Evolutionary conservation across 306 rosid genomes (phyloP).

Genomic region (Vicia sativa): DNA sequence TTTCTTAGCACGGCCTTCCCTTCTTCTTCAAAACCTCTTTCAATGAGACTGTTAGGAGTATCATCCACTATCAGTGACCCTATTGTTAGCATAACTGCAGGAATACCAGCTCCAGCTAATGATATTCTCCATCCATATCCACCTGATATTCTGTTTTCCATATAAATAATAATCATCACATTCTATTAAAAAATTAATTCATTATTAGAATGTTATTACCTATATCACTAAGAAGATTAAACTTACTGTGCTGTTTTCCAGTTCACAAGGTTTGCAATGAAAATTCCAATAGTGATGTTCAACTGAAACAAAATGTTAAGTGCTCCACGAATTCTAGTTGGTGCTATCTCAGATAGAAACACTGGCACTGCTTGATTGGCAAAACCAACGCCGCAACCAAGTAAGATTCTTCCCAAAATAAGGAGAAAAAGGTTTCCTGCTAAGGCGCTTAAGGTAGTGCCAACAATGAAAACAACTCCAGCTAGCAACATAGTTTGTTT

Average conservation of each 20-base stretch:
- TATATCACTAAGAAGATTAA: background rate
- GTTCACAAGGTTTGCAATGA: constrained; percentile 60
- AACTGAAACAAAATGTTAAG: constrained; percentile 69
- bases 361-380: constrained; percentile 78
- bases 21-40: constrained; percentile 52
- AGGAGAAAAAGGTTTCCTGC: constrained; percentile 52
- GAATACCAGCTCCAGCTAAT: constrained; percentile 53
- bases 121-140: constrained; percentile 84
- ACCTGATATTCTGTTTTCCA: constrained; percentile 44
- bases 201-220: background rate
- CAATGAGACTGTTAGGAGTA: constrained; percentile 60
- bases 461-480: constrained; percentile 61
- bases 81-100: constrained; percentile 45
- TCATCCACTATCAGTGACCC: constrained; percentile 56
- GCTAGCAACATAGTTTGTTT: constrained; percentile 69
- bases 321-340: constrained; percentile 73
- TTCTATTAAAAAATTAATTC: background rate
- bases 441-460: constrained; percentile 55
- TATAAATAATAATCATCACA: background rate
- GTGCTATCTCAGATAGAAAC: constrained; percentile 72
- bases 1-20: constrained; percentile 54
- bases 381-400: constrained; percentile 87
- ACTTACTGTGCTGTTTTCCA: constrained; percentile 54
- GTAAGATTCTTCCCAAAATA: constrained; percentile 60
- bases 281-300: constrained; percentile 65